A percentile compares a stretch with the other conserved stretches of the same genome.
Evolutionary conservation across 441 rosid species (phyloP).

Genomic region (Cnidoscolus chayamansa): DNA sequence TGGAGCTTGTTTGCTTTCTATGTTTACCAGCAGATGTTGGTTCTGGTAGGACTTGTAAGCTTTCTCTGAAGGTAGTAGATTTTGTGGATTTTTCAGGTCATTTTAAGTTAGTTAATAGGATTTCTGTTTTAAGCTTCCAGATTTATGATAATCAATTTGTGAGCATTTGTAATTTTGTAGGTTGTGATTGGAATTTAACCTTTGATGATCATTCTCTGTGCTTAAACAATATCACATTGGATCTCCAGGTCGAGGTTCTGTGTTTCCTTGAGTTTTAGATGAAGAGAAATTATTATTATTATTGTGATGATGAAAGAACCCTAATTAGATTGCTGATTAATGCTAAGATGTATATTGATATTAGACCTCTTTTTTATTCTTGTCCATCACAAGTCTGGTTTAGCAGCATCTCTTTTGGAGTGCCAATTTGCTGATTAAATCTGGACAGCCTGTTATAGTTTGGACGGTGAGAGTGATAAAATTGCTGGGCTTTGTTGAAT

Average conservation of each 20-base stretch:
- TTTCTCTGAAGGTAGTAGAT: conserved; percentile 45
- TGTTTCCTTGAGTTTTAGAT: background rate
- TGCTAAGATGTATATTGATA: background rate
- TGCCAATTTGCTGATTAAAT: background rate
- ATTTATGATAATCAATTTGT: conserved; percentile 19
- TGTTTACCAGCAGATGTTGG: conserved; percentile 19
- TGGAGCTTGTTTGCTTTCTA: conserved; percentile 26
- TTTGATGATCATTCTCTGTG: conserved; percentile 21
- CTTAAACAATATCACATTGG: background rate
- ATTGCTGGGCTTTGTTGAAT: background rate
- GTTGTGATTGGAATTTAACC: conserved; percentile 30
- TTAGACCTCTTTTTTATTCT: background rate
- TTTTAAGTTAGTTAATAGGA: conserved; percentile 31
- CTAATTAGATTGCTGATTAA: background rate
- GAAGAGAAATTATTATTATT: no score
- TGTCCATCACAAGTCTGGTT: background rate
- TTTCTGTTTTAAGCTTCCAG: conserved; percentile 29
- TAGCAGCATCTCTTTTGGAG: background rate
- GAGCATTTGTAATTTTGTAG: conserved; percentile 39
- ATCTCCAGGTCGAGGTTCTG: background rate
- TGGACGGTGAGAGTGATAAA: background rate
- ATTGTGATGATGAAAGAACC: background rate
- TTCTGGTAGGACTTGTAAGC: conserved; percentile 36
- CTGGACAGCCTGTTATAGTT: background rate
- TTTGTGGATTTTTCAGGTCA: conserved; percentile 37